Conservation (phyloP, 2,329 filamentous ascomycete species). For the Diplodia seriata region DNA sequence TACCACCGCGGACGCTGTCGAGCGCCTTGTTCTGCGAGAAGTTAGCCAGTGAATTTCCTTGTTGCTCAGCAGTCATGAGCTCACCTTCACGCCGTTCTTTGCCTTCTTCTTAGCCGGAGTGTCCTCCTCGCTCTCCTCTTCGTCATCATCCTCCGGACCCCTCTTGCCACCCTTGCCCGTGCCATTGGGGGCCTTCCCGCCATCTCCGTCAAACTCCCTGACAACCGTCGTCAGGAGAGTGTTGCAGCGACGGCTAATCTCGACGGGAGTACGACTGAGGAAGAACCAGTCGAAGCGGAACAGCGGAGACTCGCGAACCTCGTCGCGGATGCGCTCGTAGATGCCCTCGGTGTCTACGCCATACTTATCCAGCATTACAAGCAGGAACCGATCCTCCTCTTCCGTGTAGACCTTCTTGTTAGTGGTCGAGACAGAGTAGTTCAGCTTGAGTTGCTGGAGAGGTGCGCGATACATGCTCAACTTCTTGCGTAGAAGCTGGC, state of each 20-base stretch:
- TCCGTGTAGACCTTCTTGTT: slow-evolving; percentile 99
- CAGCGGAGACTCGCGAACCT: slow-evolving; percentile 90
- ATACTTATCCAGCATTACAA: slow-evolving; percentile 90
- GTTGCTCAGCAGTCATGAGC: slow-evolving; percentile 41
- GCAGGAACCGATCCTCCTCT: slow-evolving; percentile 93
- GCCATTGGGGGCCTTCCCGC: slow-evolving; percentile 61
- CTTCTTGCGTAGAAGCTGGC: slow-evolving; percentile 93
- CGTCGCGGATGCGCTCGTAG: slow-evolving; percentile 94
- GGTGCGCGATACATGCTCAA: slow-evolving; percentile 96
- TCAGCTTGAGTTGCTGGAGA: slow-evolving; percentile 96
- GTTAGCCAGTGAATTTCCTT: slow-evolving; percentile 35
- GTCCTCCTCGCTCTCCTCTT: slow-evolving; percentile 75
- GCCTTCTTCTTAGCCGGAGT: slow-evolving; percentile 94
- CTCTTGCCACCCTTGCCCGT: slow-evolving; percentile 76
- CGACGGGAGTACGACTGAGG: slow-evolving; percentile 88
- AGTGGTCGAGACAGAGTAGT: slow-evolving; percentile 97
- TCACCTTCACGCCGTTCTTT: slow-evolving; percentile 86
- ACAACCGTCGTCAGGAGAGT: slow-evolving; percentile 94
- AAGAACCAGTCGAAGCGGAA: slow-evolving; percentile 99
- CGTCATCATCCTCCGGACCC: slow-evolving; percentile 84
- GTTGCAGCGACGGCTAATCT: slow-evolving; percentile 90
- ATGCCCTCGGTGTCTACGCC: slow-evolving; percentile 90
- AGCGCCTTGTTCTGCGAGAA: slow-evolving; percentile 84
- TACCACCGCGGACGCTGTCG: slow-evolving; percentile 82
- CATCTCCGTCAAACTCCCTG: slow-evolving; percentile 80